Base-by-base conservation (phyloP, 2,329 filamentous ascomycete species). In the Paraphoma sp. region DNA sequence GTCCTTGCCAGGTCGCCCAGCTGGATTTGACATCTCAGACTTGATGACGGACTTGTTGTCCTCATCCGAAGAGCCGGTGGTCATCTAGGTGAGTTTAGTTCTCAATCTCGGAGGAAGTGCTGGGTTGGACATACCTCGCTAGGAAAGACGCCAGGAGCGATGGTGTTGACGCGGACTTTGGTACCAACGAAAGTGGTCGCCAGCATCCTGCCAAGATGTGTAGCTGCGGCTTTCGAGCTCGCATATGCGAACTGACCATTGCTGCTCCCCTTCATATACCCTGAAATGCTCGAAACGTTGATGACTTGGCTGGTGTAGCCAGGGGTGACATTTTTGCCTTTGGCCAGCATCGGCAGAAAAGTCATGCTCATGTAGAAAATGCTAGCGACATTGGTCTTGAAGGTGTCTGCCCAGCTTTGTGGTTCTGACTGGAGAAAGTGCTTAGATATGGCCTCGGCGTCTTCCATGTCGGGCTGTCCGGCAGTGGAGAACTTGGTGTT, bases 331-430 rank as follows among this genome's bases (percentile, higher is more conserved):
- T 76, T 70, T 10, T 74, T 69, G 6, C 81, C 83, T 54, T 83
- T 83, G 1, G 80, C 81, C 1, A 86, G 77, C 2, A 85, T 73
- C 0, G 83, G 83, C 2, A 86, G 73, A 66, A 87, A 82, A 1
- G 82, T 82, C 59, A 84, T 83, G 16, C 80, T 80, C 60, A 83
- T 82, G 72, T 83, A 85, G 71, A 82, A 86, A 28, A 79, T 76
- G 33, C 77, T 79, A 0, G 78, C 79, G 31, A 84, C 76, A 49
- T 86, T 86, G 17, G 81, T 84, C 51, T 79, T 76, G 70, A 83
- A 83, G 0, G 82, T 84, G 33, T 83, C 78, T 8, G 73, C 72
- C 80, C 82, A 86, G 23, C 76, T 68, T 42, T 80, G 68, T 3
- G 80, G 79, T 43, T 78, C 75, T 6, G 79, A 80, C 56, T 80